phyloP scores from a whole-genome alignment of 148 eudicot species.

The Oxyria digyna region DNA sequence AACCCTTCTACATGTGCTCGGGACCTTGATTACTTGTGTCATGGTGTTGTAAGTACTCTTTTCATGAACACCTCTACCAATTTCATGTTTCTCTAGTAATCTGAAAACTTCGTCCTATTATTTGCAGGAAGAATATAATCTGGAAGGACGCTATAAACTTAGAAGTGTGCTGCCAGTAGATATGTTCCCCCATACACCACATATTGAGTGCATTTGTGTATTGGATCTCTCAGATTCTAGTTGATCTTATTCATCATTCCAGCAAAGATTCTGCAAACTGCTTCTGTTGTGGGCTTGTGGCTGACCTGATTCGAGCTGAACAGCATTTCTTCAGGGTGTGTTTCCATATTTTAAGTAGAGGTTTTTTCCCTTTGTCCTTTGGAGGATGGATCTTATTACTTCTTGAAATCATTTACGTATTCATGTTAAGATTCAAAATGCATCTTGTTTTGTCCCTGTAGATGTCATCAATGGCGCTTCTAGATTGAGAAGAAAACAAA shows the following conservation, averaged over 20 bases:
- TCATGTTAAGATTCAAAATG: neutral
- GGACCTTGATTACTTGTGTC: constrained; percentile 93
- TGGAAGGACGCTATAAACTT: constrained; percentile 66
- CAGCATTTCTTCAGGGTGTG: neutral
- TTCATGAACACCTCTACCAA: neutral
- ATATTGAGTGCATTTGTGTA: constrained; percentile 91
- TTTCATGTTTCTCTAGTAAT: neutral
- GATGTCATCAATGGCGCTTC: neutral
- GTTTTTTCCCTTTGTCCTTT: too few species aligned
- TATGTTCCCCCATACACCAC: constrained; percentile 99
- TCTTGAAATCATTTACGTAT: neutral
- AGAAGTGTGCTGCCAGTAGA: constrained; percentile 78
- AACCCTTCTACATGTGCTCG: constrained; percentile 98
- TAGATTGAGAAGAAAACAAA: neutral
- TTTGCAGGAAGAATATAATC: constrained; percentile 60
- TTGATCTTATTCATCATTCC: neutral
- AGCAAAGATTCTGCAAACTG: neutral
- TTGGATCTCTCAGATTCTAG: constrained; percentile 34
- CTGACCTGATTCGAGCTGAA: neutral
- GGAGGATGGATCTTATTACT: neutral
- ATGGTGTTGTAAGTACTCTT: constrained; percentile 54
- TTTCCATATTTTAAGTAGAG: neutral
- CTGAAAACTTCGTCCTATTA: neutral
- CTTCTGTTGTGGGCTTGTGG: too few species aligned
- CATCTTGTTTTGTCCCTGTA: neutral